Percentiles rank a stretch among this genome's conserved stretches.
Evolutionary conservation across 2,329 filamentous ascomycete genomes (phyloP).

Genomic region (Plectosphaerella sp.): DNA sequence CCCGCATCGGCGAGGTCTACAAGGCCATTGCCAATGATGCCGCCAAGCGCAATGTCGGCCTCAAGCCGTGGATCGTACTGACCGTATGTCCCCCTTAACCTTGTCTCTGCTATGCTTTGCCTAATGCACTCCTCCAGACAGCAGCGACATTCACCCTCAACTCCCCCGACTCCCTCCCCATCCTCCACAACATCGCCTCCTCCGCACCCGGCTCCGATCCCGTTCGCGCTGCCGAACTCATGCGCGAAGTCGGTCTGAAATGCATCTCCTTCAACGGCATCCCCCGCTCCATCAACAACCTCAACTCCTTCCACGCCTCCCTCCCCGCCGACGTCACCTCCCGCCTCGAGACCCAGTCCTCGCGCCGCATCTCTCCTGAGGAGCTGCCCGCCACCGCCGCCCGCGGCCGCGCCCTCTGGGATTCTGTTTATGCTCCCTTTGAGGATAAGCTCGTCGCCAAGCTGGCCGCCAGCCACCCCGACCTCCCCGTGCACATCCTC

Average conservation of each 20-base stretch:
- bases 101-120: too few species aligned
- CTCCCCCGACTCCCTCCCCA: constrained; percentile 65
- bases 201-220: constrained; percentile 12
- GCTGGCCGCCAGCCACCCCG: constrained; percentile 72
- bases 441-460: constrained; percentile 66
- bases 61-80: constrained; percentile 61
- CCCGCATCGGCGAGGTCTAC: constrained; percentile 60
- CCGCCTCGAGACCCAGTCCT: constrained; percentile 50
- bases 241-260: constrained; percentile 71
- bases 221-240: constrained; percentile 60
- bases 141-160: constrained; percentile 84
- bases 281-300: constrained; percentile 77
- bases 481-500: constrained; percentile 76
- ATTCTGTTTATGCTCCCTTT: constrained; percentile 72
- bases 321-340: constrained; percentile 54
- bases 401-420: constrained; percentile 66
- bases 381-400: constrained; percentile 50
- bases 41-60: constrained; percentile 54
- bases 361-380: constrained; percentile 44
- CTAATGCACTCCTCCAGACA: constrained; percentile 57
- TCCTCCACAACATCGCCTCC: constrained; percentile 53
- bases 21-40: constrained; percentile 61
- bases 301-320: constrained; percentile 63
- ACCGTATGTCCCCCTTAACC: constrained; percentile 39
- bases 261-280: constrained; percentile 80